Evolutionary conservation across 2,329 filamentous ascomycete genomes (phyloP), one percentile per base, ranked within the genome.

Genomic region (Fusarium compactum): DNA sequence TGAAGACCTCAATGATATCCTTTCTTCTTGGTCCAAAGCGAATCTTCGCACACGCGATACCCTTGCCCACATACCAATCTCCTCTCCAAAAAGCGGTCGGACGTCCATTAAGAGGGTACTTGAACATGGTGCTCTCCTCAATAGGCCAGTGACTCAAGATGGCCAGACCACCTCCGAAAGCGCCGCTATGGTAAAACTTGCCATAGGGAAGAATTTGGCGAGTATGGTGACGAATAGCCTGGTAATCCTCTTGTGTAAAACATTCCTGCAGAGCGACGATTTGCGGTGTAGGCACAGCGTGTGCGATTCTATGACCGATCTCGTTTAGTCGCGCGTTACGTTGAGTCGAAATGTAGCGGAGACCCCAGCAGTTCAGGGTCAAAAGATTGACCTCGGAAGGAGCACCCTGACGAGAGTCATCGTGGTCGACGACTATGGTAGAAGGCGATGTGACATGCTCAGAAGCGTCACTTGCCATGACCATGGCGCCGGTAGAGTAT

Each of bases 31-130:
- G 82, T 0, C 93, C 93, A 71, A 92, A 91, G 6, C 92, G 85
- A 72, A 98, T 91, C 68, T 88, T 87, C 4, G 95, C 95, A 76
- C 89, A 92, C 9, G 95, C 96, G 44, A 98, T 90, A 18, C 96
- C 96, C 79, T 98, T 98, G 0, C 96, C 96, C 12, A 98, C 95
- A 77, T 90, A 98, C 94, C 95, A 98, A 80, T 98, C 95, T 14
- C 96, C 96, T 65, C 95, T 87, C 82, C 92, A 98, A 81, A 98
- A 97, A 7, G 95, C 95, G 12, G 94, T 95, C 8, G 96, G 96
- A 20, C 95, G 88, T 20, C 96, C 96, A 79, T 97, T 98, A 56
- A 99, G 86, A n/a, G 94, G 90, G 78, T 98, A 99, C 6, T 85
- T 86, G 72, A 89, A 86, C 94, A 98, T 97, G 76, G 87, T 90